phyloP scores from a whole-genome alignment of 768 basidiomycete species.

The Hysterangium stoloniferum region DNA sequence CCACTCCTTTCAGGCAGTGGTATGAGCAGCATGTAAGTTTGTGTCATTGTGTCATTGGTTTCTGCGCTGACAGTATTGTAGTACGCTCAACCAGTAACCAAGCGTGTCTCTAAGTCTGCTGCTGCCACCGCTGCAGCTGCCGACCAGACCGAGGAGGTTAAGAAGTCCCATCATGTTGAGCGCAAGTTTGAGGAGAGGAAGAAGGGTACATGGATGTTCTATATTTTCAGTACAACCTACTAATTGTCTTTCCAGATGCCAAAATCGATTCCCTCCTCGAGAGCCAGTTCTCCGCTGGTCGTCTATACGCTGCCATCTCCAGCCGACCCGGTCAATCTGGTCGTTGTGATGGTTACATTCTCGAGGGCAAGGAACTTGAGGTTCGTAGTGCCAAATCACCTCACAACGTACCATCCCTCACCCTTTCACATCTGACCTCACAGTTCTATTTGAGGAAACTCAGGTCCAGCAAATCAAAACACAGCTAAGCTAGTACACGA shows the following conservation, averaged over 20 bases:
- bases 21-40: slow-evolving; percentile 91
- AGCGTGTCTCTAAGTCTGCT: slow-evolving; percentile 66
- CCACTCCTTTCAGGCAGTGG: slow-evolving; percentile 99
- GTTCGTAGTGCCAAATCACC: slow-evolving; percentile 36
- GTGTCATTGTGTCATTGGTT: neutral
- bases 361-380: slow-evolving; percentile 98
- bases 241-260: slow-evolving; percentile 44
- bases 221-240: slow-evolving; percentile 3
- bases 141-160: slow-evolving; percentile 45
- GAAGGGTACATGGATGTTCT: slow-evolving; percentile 69
- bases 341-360: slow-evolving; percentile 92
- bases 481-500: slow-evolving; percentile 25
- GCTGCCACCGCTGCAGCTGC: slow-evolving; percentile 37
- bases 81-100: slow-evolving; percentile 94
- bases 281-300: slow-evolving; percentile 86
- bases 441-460: slow-evolving; percentile 95
- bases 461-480: slow-evolving; percentile 92
- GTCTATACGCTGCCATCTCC: slow-evolving; percentile 88
- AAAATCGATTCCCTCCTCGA: slow-evolving; percentile 90
- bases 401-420: neutral
- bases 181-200: slow-evolving; percentile 84
- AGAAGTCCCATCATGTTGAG: slow-evolving; percentile 86
- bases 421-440: slow-evolving; percentile 19
- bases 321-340: slow-evolving; percentile 97
- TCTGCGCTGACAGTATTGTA: slow-evolving; percentile 24